Conservation (phyloP, 345 rosid species). For the Alliaria petiolata region DNA sequence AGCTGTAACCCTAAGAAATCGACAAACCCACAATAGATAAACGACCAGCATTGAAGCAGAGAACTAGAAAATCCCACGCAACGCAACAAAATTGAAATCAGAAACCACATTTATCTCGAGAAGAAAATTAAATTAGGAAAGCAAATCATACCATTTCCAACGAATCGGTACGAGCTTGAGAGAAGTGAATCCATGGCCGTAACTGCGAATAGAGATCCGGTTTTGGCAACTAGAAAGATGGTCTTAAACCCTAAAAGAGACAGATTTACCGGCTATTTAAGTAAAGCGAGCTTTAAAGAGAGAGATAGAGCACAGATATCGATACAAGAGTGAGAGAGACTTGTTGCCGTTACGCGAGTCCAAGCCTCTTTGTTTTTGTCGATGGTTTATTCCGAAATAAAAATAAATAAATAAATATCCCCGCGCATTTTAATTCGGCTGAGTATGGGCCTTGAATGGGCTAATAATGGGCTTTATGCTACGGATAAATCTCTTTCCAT, state of each 20-base stretch:
- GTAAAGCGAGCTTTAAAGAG: not conserved
- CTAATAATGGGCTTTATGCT: constrained; percentile 3
- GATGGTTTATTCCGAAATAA: not conserved
- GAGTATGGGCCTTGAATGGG: not conserved
- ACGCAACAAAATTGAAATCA: not conserved
- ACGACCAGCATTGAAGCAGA: not conserved
- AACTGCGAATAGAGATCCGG: not conserved
- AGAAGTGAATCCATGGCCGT: constrained; percentile 21
- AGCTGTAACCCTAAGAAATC: not conserved
- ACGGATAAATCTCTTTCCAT: not conserved
- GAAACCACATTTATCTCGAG: not conserved
- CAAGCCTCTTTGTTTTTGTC: constrained; percentile 17
- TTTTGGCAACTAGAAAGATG: not conserved
- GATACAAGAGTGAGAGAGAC: not conserved
- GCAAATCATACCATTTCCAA: constrained; percentile 2
- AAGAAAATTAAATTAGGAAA: not conserved
- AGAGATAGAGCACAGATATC: constrained; percentile 22
- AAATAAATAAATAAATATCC: not conserved
- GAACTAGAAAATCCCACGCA: not conserved
- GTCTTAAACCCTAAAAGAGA: constrained; percentile 24
- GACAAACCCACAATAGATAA: not conserved
- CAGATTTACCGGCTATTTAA: constrained; percentile 2
- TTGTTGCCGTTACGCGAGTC: constrained; percentile 30
- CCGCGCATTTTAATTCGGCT: constrained; percentile 16
- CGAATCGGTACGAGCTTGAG: constrained; percentile 17